Base-by-base conservation (phyloP, 805 yeast genomes). In the Candida maris region DNA sequence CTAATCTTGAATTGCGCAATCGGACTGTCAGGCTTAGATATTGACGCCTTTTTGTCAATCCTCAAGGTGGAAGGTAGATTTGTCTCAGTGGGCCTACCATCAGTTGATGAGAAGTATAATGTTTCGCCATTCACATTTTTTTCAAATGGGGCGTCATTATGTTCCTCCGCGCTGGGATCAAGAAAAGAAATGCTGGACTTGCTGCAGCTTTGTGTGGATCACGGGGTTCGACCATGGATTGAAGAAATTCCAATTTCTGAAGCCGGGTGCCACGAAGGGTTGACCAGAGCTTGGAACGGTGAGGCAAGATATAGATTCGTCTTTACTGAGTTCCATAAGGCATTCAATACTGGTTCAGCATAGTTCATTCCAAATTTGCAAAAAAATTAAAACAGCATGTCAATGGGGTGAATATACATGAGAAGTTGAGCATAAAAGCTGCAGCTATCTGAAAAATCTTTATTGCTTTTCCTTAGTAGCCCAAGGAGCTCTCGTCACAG, bases 101-200 rank as follows among this genome's bases (percentile, higher is more conserved):
- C 51, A 13, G 57, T 35, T 15, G 62, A 54, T 13, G 71, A 71
- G 42, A 61, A 59, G 32, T 65, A 65, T 41, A 49, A 57, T 34
- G 69, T 76, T 28, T 58, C 67, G 31, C 81, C 84, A 36, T 64
- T 67, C 54, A 59, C 74, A 19, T 76, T 78, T 61, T 61, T 79
- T 46, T 46, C 57, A 15, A 66, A 64, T 42, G 76, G 71, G 40
- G 57, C 67, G 16, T 61, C 64, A 18, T 58, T 71, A 37, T 71
- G 73, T 18, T 54, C 73, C 17, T 69, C 77, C 1, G 64, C 65
- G 37, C 57, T 72, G 39, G 77, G 79, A 18, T 65, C 72, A 42
- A 67, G 71, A 57, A 51, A 51, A 22, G 78, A 73, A 54, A 71
- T 70, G 37, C 41, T 60, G 24, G 71, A 67, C 36, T 64, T 73